Evolutionary conservation across 805 yeast species (phyloP).

Genomic region (Monosporozyma aerobia): DNA sequence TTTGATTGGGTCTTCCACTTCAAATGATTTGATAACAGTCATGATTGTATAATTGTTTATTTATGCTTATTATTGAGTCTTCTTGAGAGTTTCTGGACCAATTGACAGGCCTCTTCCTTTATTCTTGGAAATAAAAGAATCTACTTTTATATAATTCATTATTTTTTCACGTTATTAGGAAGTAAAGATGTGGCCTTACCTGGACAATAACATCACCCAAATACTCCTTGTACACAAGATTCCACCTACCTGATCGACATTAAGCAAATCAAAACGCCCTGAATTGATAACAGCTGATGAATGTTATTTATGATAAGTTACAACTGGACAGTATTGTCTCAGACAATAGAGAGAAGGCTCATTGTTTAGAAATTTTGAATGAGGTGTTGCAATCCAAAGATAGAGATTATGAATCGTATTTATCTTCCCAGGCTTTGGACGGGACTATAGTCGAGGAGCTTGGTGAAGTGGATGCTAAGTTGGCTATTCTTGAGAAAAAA

Average conservation of each 20-base stretch:
- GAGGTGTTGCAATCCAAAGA: conserved; percentile 41
- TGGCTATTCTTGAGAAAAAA: conserved; percentile 38
- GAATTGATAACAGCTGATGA: neutral
- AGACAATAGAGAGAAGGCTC: neutral
- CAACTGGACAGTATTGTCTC: neutral
- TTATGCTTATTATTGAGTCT: neutral
- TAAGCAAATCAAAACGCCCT: neutral
- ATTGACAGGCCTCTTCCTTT: neutral
- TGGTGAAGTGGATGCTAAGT: conserved; percentile 59
- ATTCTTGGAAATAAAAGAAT: neutral
- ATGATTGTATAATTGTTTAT: conserved; percentile 2
- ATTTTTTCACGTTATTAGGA: neutral
- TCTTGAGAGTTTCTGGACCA: neutral
- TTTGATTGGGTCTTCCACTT: conserved; percentile 31
- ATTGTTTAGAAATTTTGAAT: conserved; percentile 21
- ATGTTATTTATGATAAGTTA: conserved; percentile 1
- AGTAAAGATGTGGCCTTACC: neutral
- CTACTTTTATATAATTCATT: neutral
- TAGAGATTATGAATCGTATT: conserved; percentile 37
- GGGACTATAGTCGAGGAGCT: conserved; percentile 49
- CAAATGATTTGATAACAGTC: conserved; percentile 28
- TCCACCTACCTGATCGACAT: neutral
- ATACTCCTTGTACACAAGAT: neutral
- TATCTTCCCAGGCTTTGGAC: conserved; percentile 31
- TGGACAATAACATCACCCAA: neutral